A percentile compares a stretch with the other conserved stretches of the same genome.
phyloP scores from a whole-genome alignment of 495 filamentous ascomycete species.

The Darksidea phi region DNA sequence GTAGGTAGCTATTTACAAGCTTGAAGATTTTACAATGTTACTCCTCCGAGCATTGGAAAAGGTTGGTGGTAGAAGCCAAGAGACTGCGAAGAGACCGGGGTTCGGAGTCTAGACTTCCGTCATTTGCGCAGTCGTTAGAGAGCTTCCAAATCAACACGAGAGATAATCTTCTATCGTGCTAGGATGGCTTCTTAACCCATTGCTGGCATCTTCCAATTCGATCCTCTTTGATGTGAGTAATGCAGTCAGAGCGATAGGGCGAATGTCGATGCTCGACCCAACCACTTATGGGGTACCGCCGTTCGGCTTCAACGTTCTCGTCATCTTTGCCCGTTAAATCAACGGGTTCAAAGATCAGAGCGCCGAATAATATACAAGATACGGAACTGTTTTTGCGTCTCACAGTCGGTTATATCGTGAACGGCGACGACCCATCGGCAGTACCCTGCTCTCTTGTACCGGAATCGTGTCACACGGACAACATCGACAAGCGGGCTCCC shows the following conservation, averaged over 20 bases:
- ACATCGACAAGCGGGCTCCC: not conserved
- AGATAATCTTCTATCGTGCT: not conserved
- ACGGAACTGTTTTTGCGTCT: not conserved
- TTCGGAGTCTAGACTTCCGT: too few relatives aligned
- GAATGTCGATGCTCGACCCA: not conserved
- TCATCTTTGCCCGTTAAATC: not conserved
- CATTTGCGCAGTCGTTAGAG: too few relatives aligned
- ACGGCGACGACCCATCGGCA: not conserved
- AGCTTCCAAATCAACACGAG: not conserved
- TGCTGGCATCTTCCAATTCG: not conserved
- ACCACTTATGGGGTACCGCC: not conserved
- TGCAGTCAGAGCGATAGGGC: not conserved
- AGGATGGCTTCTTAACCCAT: not conserved
- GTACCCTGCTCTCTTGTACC: not conserved
- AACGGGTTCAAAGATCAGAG: not conserved
- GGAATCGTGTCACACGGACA: not conserved
- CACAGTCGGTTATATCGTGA: not conserved
- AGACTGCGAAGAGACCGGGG: too few relatives aligned
- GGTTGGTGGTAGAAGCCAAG: too few relatives aligned
- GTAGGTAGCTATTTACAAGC: too few relatives aligned
- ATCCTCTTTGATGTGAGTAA: not conserved
- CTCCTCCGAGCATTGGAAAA: too few relatives aligned
- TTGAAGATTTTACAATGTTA: too few relatives aligned
- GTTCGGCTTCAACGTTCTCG: not conserved
- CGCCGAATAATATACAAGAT: not conserved